A percentile compares a stretch with the other conserved stretches of the same genome.
phyloP scores from a whole-genome alignment of 805 yeast species.

The Candida sonorensis region DNA sequence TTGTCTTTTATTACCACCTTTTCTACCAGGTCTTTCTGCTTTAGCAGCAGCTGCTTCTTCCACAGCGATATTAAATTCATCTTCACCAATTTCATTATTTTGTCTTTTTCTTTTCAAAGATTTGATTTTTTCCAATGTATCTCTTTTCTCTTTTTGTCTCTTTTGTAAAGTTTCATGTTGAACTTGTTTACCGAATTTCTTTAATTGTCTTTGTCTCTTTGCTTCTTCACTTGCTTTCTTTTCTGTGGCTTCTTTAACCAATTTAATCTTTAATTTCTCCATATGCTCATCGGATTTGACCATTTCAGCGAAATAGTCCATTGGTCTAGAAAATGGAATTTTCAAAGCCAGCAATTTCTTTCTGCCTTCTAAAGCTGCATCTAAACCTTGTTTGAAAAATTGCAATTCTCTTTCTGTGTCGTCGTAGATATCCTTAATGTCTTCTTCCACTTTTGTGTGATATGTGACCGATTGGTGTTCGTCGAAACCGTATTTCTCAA shows the following conservation, averaged over 20 bases:
- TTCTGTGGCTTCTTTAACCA: slow-evolving; percentile 66
- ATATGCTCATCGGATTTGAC: slow-evolving; percentile 96
- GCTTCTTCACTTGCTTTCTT: slow-evolving; percentile 92
- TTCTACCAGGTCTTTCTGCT: slow-evolving; percentile 35
- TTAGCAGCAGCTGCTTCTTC: slow-evolving; percentile 77
- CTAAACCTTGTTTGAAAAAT: slow-evolving; percentile 89
- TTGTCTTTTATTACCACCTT: slow-evolving; percentile 41
- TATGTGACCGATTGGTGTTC: slow-evolving; percentile 79
- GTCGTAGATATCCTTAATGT: slow-evolving; percentile 82
- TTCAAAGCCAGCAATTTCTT: slow-evolving; percentile 56
- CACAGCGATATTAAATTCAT: slow-evolving; percentile 83
- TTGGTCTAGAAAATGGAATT: slow-evolving; percentile 87
- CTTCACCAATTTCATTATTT: slow-evolving; percentile 61
- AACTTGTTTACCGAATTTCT: slow-evolving; percentile 97
- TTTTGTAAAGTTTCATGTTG: slow-evolving; percentile 90
- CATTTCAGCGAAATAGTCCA: slow-evolving; percentile 98
- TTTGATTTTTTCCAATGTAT: slow-evolving; percentile 83
- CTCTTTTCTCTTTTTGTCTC: slow-evolving; percentile 89
- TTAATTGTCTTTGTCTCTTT: slow-evolving; percentile 85
- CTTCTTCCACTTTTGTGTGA: slow-evolving; percentile 49
- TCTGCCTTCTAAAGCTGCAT: slow-evolving; percentile 73
- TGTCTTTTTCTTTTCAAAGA: slow-evolving; percentile 85
- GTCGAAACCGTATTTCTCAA: slow-evolving; percentile 61
- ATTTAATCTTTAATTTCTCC: slow-evolving; percentile 82
- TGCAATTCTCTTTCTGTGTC: slow-evolving; percentile 95